Base-by-base conservation (phyloP, 2,329 filamentous ascomycete species). In the Fragosphaeria purpurea region DNA sequence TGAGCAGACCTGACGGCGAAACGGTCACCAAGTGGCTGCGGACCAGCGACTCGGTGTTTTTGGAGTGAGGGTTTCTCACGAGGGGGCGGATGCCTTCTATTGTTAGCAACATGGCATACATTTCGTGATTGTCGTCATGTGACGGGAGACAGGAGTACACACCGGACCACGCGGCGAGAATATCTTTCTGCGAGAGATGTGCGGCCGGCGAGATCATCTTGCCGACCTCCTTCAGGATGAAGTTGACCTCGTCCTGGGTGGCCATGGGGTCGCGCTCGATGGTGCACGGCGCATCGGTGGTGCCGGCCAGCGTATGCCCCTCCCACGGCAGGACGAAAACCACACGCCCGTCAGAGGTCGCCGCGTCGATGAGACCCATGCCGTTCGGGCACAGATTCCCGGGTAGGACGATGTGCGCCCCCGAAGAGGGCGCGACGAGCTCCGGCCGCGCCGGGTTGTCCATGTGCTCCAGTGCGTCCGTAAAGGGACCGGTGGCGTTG, bases 271-370 rank as follows among this genome's bases (percentile, higher is more conserved):
- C 9, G 31, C 44, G 41, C 43, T 53, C 52, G 56, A 93, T 81
- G 13, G 74, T 69, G 50, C 83, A 85, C 4, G 85, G 81, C 51
- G 82, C 82, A 60, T 93, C 86, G 3, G 86, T 93, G 11, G 86
- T 91, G 58, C 86, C 86, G 46, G 87, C 86, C 54, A 93, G 86
- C 6, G 87, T 91, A 71, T 87, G 87, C 49, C 86, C 86, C 66
- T 91, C 84, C 86, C 86, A 93, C 7, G 86, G 86, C 48, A 93
- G 73, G 65, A 93, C 88, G 73, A 93, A 93, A 60, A 93, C 86
- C 56, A 93, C 86, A 61, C 86, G 81, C n/a, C 86, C 86, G 60
- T 93, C 86, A 1, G 86, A 90, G 4, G 87, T 89, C 41, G 79
- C 77, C 3, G 87, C 86, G 59, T 91, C 86, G 56, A 93, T 86